Evolutionary conservation across 176 grass and related monocot genomes (phyloP).

Genomic region (Areca catechu): DNA sequence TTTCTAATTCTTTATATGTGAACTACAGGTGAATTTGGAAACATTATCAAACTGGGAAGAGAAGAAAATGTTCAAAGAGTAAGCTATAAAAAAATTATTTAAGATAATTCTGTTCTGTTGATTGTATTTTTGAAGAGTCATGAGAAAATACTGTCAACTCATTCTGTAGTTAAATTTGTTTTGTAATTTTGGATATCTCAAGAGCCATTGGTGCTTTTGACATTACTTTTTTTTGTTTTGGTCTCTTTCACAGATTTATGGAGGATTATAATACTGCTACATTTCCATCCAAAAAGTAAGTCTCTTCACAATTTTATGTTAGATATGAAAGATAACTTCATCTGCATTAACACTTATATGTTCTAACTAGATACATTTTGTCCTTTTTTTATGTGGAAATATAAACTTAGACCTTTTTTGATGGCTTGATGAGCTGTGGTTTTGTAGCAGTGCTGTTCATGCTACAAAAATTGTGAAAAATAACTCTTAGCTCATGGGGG

Average conservation of each 20-base stretch:
- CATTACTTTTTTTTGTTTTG: conserved; percentile 14
- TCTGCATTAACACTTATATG: too few relatives aligned
- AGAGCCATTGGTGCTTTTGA: conserved; percentile 16
- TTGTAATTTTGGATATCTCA: background rate
- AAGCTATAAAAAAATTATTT: conserved; percentile 21
- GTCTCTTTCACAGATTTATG: conserved; percentile 63
- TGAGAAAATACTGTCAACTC: too few relatives aligned
- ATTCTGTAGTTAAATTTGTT: too few relatives aligned
- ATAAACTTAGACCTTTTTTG: too few relatives aligned
- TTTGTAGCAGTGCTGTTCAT: too few relatives aligned
- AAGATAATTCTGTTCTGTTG: too few relatives aligned
- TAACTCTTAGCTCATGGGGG: too few relatives aligned
- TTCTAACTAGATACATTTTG: too few relatives aligned
- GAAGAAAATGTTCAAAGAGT: conserved; percentile 98
- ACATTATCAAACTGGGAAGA: conserved; percentile 92
- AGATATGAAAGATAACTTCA: background rate
- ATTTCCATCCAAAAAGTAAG: conserved; percentile 93
- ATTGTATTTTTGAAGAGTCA: too few relatives aligned
- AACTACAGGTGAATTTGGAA: conserved; percentile 76
- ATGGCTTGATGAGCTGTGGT: too few relatives aligned
- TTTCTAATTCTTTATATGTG: conserved; percentile 1
- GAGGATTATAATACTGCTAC: conserved; percentile 96
- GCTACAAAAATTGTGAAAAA: too few relatives aligned
- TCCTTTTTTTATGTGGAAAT: too few relatives aligned
- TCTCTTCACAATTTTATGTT: background rate